These are phyloP conservation scores for Penicillium sumatraense DNA, from an alignment of 2,329 filamentous ascomycete species.

Conservation along the genomic window DNA sequence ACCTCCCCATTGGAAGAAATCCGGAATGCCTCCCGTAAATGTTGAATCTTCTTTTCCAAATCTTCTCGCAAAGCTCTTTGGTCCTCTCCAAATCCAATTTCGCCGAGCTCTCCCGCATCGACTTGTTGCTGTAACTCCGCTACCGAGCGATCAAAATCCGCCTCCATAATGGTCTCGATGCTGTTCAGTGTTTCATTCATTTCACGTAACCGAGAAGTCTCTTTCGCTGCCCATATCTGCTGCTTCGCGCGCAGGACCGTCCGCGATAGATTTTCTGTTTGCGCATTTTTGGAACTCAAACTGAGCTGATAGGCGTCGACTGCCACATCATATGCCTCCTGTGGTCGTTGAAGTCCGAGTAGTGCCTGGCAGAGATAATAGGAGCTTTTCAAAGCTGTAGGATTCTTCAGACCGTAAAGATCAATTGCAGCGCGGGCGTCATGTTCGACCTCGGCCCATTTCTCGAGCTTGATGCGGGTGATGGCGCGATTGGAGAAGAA, in stretches of 20 bases:
- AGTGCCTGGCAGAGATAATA: slow-evolving; percentile 86
- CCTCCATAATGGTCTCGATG: slow-evolving; percentile 46
- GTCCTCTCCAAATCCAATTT: slow-evolving; percentile 72
- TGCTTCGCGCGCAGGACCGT: slow-evolving; percentile 83
- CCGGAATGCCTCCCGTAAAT: slow-evolving; percentile 49
- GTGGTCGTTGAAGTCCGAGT: slow-evolving; percentile 71
- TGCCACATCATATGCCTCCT: slow-evolving; percentile 73
- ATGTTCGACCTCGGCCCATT: slow-evolving; percentile 74
- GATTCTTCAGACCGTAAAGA: slow-evolving; percentile 56
- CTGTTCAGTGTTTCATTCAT: slow-evolving; percentile 47
- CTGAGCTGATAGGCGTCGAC: slow-evolving; percentile 74
- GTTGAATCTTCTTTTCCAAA: slow-evolving; percentile 51
- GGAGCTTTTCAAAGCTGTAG: slow-evolving; percentile 75
- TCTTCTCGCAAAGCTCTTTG: slow-evolving; percentile 61
- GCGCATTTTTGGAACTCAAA: slow-evolving; percentile 65
- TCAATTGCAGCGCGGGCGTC: slow-evolving; percentile 79
- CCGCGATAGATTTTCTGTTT: slow-evolving; percentile 71
- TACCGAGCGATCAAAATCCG: slow-evolving; percentile 44
- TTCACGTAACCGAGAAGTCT: slow-evolving; percentile 55
- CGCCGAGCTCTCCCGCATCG: slow-evolving; percentile 51
- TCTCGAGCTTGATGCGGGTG: slow-evolving; percentile 72
- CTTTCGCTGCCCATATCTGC: slow-evolving; percentile 78
- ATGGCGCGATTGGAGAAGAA: slow-evolving; percentile 92
- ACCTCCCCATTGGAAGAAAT: slow-evolving; percentile 47
- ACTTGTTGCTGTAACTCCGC: slow-evolving; percentile 39